These are phyloP conservation scores for Albizia julibrissin DNA, from an alignment of 306 rosid genomes.

Conservation along the genomic window DNA sequence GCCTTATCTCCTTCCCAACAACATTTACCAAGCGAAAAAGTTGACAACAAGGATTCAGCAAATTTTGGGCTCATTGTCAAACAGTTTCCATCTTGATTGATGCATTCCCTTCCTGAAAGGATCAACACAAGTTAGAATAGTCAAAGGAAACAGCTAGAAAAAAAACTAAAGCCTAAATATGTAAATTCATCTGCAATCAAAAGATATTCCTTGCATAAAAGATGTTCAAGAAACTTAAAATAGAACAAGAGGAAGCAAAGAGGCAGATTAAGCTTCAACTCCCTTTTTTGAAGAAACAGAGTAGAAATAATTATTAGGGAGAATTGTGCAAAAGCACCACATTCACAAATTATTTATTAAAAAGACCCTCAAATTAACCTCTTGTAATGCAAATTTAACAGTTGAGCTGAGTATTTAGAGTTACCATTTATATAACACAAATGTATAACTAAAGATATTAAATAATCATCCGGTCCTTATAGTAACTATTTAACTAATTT, in stretches of 20 bases:
- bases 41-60: background rate
- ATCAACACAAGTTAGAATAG: background rate
- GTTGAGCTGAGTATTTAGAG: background rate
- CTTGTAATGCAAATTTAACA: background rate
- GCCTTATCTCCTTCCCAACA: background rate
- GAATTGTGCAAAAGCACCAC: background rate
- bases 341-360: background rate
- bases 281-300: background rate
- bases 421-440: background rate
- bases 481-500: no score
- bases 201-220: background rate
- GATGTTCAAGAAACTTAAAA: background rate
- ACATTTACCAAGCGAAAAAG: background rate
- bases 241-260: background rate
- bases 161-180: background rate
- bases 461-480: no score
- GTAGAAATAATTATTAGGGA: background rate
- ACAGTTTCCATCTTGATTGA: background rate
- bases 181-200: background rate
- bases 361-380: background rate
- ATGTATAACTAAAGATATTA: no score
- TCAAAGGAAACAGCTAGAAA: background rate
- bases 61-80: background rate
- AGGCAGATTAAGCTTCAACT: background rate
- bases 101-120: background rate